These are phyloP conservation scores for Aureobasidium melanogenum DNA, from an alignment of 2,329 filamentous ascomycete species.

Conservation along the genomic window DNA sequence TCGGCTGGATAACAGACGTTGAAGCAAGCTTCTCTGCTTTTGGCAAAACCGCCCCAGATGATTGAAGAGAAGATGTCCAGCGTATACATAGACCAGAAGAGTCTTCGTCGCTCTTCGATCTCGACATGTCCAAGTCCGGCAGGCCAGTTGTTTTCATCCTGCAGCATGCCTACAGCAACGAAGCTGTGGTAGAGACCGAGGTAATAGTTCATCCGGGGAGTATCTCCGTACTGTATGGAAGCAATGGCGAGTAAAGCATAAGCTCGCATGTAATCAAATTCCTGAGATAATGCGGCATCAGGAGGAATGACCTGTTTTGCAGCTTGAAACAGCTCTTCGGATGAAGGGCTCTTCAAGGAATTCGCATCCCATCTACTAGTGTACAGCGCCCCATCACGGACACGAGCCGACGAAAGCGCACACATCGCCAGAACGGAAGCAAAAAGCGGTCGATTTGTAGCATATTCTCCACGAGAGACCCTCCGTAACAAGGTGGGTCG, in stretches of 20 bases:
- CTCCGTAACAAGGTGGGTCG: constrained; percentile 32
- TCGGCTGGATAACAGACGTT: constrained; percentile 39
- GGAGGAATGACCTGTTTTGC: constrained; percentile 33
- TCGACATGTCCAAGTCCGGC: constrained; percentile 34
- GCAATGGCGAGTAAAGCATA: constrained; percentile 43
- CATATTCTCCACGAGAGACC: constrained; percentile 33
- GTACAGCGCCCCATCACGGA: constrained; percentile 41
- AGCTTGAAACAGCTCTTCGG: constrained; percentile 37
- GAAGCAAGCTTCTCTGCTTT: constrained; percentile 36
- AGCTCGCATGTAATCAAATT: constrained; percentile 36
- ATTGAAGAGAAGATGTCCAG: constrained; percentile 46
- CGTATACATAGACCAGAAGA: constrained; percentile 50
- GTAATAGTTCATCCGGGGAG: constrained; percentile 42
- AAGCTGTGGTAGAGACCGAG: constrained; percentile 44
- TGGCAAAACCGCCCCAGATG: constrained; percentile 40
- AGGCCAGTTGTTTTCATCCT: constrained; percentile 47
- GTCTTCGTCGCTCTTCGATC: constrained; percentile 36
- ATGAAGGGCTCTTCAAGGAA: constrained; percentile 30
- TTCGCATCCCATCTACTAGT: constrained; percentile 35
- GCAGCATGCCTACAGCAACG: constrained; percentile 39
- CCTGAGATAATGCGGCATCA: constrained; percentile 28
- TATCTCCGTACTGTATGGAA: constrained; percentile 44
- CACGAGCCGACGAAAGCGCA: constrained; percentile 40
- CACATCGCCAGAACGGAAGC: constrained; percentile 47
- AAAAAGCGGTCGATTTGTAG: constrained; percentile 33